A percentile compares a stretch with the other conserved stretches of the same genome.
Evolutionary conservation across 371 early-diverging fungal species (phyloP).

Genomic region (Paraphysoderma sedebokerense): DNA sequence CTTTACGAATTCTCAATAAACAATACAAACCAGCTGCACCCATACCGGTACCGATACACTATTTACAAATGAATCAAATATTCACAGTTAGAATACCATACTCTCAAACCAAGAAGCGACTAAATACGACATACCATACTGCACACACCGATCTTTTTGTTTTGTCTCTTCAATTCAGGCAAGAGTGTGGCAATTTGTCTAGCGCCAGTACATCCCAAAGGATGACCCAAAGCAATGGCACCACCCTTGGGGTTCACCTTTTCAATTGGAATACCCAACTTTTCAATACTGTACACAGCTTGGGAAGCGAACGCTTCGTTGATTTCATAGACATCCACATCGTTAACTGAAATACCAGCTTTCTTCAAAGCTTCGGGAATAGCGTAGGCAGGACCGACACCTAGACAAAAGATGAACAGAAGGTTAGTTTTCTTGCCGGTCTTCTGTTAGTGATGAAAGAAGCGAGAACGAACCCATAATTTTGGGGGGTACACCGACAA

Average conservation of each 20-base stretch:
- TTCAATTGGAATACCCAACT: constrained; percentile 58
- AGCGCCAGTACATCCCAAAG: constrained; percentile 83
- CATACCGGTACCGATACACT: constrained; percentile 96
- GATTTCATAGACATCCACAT: constrained; percentile 71
- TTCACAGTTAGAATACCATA: too few relatives aligned
- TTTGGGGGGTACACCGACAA: constrained; percentile 83
- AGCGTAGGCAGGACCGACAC: constrained; percentile 83
- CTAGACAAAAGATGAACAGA: too few relatives aligned
- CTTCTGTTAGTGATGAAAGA: too few relatives aligned
- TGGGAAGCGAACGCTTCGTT: constrained; percentile 99
- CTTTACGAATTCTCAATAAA: too few relatives aligned
- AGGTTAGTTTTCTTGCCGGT: too few relatives aligned
- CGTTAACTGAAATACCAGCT: constrained; percentile 55
- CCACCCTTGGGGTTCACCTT: constrained; percentile 98
- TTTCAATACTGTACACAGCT: constrained; percentile 78
- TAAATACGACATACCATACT: too few relatives aligned
- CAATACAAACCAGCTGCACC: constrained; percentile 94
- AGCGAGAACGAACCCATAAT: too few relatives aligned
- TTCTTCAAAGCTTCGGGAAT: constrained; percentile 78
- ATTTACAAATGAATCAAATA: too few relatives aligned
- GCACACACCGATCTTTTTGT: constrained; percentile 70
- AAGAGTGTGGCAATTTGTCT: constrained; percentile 90
- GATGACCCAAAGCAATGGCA: constrained; percentile 94
- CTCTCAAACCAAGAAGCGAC: too few relatives aligned
- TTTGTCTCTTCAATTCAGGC: constrained; percentile 75